Evolutionary conservation across 768 basidiomycete genomes (phyloP).

Genomic region (Mycena floridula): DNA sequence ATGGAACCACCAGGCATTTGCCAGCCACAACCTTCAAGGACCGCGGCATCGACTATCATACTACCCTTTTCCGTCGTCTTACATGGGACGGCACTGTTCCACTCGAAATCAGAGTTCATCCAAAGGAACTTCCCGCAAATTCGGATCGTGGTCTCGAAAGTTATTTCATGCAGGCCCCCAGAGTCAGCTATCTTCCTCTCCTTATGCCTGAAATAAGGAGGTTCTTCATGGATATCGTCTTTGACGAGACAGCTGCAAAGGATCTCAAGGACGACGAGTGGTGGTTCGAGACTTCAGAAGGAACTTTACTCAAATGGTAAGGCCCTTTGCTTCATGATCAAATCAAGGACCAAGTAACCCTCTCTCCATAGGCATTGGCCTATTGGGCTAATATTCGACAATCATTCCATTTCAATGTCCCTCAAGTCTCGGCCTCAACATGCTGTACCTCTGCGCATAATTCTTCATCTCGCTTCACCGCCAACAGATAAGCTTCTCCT

Average conservation of each 20-base stretch:
- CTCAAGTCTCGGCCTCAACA: constrained; percentile 38
- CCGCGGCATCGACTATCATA: constrained; percentile 44
- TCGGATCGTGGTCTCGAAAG: constrained; percentile 86
- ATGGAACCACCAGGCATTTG: constrained; percentile 41
- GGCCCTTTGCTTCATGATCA: constrained; percentile 17
- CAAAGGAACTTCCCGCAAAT: constrained; percentile 85
- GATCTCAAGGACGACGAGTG: constrained; percentile 82
- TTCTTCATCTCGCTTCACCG: constrained; percentile 83
- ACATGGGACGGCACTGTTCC: constrained; percentile 91
- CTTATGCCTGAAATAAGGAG: constrained; percentile 83
- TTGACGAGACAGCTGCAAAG: constrained; percentile 79
- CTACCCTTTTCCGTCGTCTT: constrained; percentile 79
- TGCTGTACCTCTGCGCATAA: constrained; percentile 63
- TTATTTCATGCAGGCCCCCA: constrained; percentile 86
- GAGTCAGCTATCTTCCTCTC: constrained; percentile 90
- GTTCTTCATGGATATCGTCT: constrained; percentile 87
- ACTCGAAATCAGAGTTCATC: constrained; percentile 82
- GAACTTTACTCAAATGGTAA: constrained; percentile 84
- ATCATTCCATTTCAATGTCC: constrained; percentile 60
- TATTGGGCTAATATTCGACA: constrained; percentile 90
- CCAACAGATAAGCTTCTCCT: constrained; percentile 83
- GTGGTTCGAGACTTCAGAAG: constrained; percentile 95
- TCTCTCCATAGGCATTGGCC: constrained; percentile 90
- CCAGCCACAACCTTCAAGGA: constrained; percentile 27
- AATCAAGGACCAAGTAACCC: no score